Percentiles rank a stretch among this genome's conserved stretches.
These are phyloP conservation scores for Posidonia australis DNA, from an alignment of 106 monocot species.

Conservation along the genomic window DNA sequence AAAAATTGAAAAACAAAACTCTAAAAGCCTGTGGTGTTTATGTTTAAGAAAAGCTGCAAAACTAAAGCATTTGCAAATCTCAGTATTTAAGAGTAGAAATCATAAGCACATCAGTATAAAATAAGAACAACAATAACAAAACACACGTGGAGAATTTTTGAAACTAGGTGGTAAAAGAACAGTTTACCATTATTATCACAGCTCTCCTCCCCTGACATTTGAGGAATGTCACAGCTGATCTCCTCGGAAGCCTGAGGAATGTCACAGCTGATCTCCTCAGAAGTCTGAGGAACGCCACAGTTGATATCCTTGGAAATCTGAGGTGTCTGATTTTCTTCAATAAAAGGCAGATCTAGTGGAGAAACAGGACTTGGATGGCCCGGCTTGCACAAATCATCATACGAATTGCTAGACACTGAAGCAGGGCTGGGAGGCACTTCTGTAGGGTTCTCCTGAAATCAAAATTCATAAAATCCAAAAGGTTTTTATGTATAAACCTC, in stretches of 20 bases:
- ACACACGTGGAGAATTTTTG: too few relatives aligned
- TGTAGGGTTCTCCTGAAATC: conserved; percentile 69
- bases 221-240: background rate
- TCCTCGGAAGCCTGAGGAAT: background rate
- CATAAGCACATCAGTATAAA: too few relatives aligned
- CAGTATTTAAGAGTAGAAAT: too few relatives aligned
- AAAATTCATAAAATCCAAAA: background rate
- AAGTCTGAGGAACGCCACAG: background rate
- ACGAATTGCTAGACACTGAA: conserved; percentile 46
- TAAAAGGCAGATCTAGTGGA: conserved; percentile 49
- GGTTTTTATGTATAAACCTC: background rate
- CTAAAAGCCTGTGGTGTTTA: too few relatives aligned
- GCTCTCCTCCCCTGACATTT: background rate
- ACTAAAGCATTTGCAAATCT: too few relatives aligned
- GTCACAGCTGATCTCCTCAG: too few relatives aligned
- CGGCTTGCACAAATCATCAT: conserved; percentile 48
- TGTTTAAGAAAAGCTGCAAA: too few relatives aligned
- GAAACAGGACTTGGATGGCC: conserved; percentile 83
- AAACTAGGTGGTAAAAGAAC: too few relatives aligned
- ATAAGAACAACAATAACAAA: too few relatives aligned
- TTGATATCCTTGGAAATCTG: conserved; percentile 23
- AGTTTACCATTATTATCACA: too few relatives aligned
- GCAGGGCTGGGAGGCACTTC: conserved; percentile 96
- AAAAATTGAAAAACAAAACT: too few relatives aligned
- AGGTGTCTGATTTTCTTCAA: conserved; percentile 33